These are phyloP conservation scores for Picochlorum sp. DNA, from an alignment of 139 green algal species.

Conservation along the genomic window DNA sequence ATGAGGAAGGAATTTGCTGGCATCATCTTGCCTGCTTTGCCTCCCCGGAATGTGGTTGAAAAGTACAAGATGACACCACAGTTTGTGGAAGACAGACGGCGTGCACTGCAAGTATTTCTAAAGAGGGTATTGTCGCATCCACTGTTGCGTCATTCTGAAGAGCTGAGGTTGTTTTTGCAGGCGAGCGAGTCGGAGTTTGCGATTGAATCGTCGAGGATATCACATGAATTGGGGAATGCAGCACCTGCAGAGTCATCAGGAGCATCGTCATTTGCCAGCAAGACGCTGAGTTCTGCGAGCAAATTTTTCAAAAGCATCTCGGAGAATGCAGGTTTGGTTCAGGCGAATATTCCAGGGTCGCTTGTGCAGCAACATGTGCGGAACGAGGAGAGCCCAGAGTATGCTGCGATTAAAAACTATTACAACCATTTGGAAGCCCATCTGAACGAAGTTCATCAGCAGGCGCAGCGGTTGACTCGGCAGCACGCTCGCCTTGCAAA, in stretches of 20 bases:
- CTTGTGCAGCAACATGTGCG: no score
- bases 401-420: slow-evolving; percentile 48
- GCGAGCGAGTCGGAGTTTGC: slow-evolving; percentile 74
- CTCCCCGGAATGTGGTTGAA: slow-evolving; percentile 83
- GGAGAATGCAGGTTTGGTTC: slow-evolving; percentile 5
- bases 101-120: slow-evolving; percentile 75
- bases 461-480: slow-evolving; percentile 57
- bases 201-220: slow-evolving; percentile 51
- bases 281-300: slow-evolving; percentile 11
- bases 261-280: slow-evolving; percentile 8
- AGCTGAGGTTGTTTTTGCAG: slow-evolving; percentile 76
- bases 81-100: slow-evolving; percentile 83
- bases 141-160: slow-evolving; percentile 47
- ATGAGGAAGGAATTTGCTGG: slow-evolving; percentile 69
- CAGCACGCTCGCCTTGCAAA: slow-evolving; percentile 60
- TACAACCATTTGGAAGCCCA: slow-evolving; percentile 72
- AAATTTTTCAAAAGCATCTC: slow-evolving; percentile 13
- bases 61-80: slow-evolving; percentile 84
- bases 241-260: not conserved
- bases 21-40: slow-evolving; percentile 81
- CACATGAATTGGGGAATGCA: not conserved
- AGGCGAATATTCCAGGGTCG: no score
- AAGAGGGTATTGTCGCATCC: slow-evolving; percentile 66
- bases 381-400: not conserved
- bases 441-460: slow-evolving; percentile 68